A percentile compares a stretch with the other conserved stretches of the same genome.
phyloP scores from a whole-genome alignment of 129 eudicot species.

The Tanacetum coccineum region DNA sequence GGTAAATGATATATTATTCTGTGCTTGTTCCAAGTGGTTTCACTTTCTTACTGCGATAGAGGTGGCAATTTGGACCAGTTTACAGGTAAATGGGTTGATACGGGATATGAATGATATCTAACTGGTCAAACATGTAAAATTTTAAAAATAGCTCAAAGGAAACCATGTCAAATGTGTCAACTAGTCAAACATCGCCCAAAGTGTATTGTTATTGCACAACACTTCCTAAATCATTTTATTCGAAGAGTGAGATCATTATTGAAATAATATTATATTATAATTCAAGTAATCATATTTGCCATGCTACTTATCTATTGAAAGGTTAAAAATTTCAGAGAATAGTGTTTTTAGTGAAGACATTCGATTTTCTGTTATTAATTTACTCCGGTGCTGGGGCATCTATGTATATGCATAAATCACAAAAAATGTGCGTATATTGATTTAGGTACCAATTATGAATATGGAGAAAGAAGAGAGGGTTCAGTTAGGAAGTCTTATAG shows the following conservation, averaged over 20 bases:
- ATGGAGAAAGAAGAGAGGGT: conserved; percentile 62
- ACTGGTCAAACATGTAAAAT: neutral
- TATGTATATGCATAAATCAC: conserved; percentile 12
- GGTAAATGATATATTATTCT: conserved; percentile 4
- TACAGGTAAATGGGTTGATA: too few relatives aligned
- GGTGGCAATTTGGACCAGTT: neutral
- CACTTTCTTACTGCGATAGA: neutral
- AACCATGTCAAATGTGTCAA: too few relatives aligned
- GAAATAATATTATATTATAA: neutral
- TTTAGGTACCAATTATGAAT: conserved; percentile 82
- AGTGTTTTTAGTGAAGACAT: neutral
- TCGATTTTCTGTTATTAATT: conserved; percentile 4
- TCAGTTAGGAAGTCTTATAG: conserved; percentile 60
- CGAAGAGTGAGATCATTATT: neutral
- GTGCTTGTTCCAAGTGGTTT: neutral
- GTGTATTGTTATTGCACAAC: neutral
- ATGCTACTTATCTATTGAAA: neutral
- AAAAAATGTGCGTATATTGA: conserved; percentile 10
- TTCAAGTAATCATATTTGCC: neutral
- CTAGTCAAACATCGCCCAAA: neutral
- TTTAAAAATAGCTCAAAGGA: neutral
- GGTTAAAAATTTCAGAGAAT: neutral
- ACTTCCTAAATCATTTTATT: neutral
- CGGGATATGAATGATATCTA: neutral
- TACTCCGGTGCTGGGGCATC: neutral